Evolutionary conservation across 164 flowering plant species (phyloP).

Genomic region (Paratinospora sagittata): DNA sequence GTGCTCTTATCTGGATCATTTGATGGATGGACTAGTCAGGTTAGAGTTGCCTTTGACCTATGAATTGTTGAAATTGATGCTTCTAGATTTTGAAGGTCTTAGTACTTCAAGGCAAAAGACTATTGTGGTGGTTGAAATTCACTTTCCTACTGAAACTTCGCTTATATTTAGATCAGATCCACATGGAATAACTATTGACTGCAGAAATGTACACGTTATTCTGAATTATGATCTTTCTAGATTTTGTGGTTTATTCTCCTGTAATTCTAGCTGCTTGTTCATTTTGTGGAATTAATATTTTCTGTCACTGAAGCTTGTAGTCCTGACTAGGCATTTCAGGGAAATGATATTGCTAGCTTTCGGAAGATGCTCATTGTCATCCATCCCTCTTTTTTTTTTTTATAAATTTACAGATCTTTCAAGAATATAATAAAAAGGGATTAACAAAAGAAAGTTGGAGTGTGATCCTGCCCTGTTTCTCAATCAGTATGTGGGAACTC

Average conservation of each 20-base stretch:
- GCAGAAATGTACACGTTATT: background rate
- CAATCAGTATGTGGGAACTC: background rate
- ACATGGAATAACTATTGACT: background rate
- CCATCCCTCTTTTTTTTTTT: background rate
- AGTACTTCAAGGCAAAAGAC: too few relatives aligned
- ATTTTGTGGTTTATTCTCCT: too few relatives aligned
- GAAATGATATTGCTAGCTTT: too few relatives aligned
- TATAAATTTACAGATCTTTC: background rate
- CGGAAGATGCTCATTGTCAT: too few relatives aligned
- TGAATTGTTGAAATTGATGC: background rate
- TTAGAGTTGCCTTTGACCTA: conserved; percentile 18
- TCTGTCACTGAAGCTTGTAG: too few relatives aligned
- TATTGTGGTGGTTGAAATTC: too few relatives aligned
- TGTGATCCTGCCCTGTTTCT: background rate
- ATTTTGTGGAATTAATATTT: too few relatives aligned
- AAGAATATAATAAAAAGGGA: background rate
- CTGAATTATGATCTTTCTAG: too few relatives aligned
- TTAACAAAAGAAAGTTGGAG: background rate
- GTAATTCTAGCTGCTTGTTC: too few relatives aligned
- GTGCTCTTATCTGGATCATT: conserved; percentile 80
- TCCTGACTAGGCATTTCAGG: too few relatives aligned
- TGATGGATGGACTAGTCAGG: conserved; percentile 97
- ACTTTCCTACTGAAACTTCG: background rate
- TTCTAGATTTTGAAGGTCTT: background rate
- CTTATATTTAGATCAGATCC: too few relatives aligned